Evolutionary conservation across 1,284 basidiomycete species (phyloP), one percentile per base, ranked within the genome.

Genomic region (Crepidotus sp.): DNA sequence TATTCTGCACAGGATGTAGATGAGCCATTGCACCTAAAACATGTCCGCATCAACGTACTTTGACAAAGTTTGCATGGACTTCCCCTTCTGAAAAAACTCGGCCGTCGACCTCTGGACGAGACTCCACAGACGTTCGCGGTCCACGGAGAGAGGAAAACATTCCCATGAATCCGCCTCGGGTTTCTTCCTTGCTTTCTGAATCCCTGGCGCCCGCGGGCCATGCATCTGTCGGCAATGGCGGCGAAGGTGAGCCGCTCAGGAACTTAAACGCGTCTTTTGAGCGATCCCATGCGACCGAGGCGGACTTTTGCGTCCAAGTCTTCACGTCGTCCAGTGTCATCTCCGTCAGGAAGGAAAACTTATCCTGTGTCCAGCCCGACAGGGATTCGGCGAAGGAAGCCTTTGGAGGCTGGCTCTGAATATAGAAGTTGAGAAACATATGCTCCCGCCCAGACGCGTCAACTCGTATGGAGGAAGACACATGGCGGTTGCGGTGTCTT

Each of bases 341-440:
- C 10, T 75, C 68, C 1, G 70, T 65, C 15, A 83, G 37, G 17
- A 57, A 53, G 13, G 62, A 57, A 6, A 64, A 51, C 49, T 62
- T 67, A 27, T 66, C 61, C 32, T 68, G 63, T 13, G 66, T 59
- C 73, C 73, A 76, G 19, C 59, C 54, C 3, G 64, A 59, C 4
- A 65, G 56, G 3, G 61, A 55, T 27, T 73, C 66, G 15, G 69
- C 48, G 55, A 70, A 71, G 3, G 72, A 69, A 4, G 56, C 51
- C 17, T 72, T 66, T 22, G 68, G 69, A 36, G 64, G 67, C 46
- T 62, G 63, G 27, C 76, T 77, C 63, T 83, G 73, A 19, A 88
- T 69, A 55, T 80, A 89, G 60, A 89, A 89, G 40, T 80, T 82
- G 55, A 89, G 70, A 29, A 86, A 69, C 74, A 89, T 79, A 54